Evolutionary conservation across 1,139 yeast genomes (phyloP).

Genomic region (Hyphopichia burtonii): DNA sequence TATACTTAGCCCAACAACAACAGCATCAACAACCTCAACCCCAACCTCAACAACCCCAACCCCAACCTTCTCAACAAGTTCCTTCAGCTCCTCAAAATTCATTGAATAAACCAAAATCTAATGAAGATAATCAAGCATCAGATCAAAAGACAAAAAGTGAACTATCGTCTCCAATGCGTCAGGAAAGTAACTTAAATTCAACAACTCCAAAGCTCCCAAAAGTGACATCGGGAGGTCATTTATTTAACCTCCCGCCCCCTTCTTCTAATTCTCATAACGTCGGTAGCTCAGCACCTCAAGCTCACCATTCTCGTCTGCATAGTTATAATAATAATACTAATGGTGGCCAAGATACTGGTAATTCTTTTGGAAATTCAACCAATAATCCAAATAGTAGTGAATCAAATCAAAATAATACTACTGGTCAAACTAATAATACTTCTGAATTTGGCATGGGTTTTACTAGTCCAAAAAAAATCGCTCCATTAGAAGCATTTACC

Average conservation of each 20-base stretch:
- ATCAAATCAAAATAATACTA: constrained; percentile 11
- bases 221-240: constrained; percentile 22
- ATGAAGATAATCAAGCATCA: constrained; percentile 6
- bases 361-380: constrained; percentile 5
- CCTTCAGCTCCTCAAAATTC: constrained; percentile 7
- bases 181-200: constrained; percentile 20
- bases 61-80: not conserved
- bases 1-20: constrained; percentile 1
- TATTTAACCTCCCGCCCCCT: constrained; percentile 39
- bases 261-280: constrained; percentile 13
- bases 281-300: constrained; percentile 16
- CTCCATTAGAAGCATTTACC: constrained; percentile 76
- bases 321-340: constrained; percentile 17
- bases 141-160: constrained; percentile 14
- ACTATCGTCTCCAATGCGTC: constrained; percentile 37
- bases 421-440: constrained; percentile 17
- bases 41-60: not conserved
- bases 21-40: not conserved
- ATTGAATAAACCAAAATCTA: not conserved
- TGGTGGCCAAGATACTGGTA: not conserved
- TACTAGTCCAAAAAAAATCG: constrained; percentile 54
- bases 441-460: constrained; percentile 39
- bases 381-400: constrained; percentile 13
- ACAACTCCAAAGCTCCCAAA: constrained; percentile 40
- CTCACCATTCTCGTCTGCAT: constrained; percentile 29